These are phyloP conservation scores for Hypoxylon sp. DNA, from an alignment of 2,329 filamentous ascomycete species.

Conservation along the genomic window DNA sequence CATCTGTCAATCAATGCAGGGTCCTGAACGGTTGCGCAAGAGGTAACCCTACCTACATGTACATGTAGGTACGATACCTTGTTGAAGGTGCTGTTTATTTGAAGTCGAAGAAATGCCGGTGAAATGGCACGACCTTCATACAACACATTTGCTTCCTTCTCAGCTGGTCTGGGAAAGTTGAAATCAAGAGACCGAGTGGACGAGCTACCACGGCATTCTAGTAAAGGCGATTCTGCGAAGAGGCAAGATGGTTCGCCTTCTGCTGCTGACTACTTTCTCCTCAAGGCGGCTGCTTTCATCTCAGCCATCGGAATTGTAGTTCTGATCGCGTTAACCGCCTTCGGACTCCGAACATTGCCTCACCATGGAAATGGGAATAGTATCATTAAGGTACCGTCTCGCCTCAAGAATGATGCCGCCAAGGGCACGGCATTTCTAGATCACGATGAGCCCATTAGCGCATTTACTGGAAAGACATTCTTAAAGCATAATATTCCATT, in stretches of 20 bases:
- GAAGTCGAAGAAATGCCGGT: neutral
- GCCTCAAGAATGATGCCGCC: neutral
- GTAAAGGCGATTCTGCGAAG: neutral
- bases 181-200: conserved; percentile 12
- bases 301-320: conserved; percentile 37
- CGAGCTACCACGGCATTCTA: conserved; percentile 10
- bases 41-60: conserved; percentile 26
- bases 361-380: neutral
- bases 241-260: conserved; percentile 24
- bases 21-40: conserved; percentile 23
- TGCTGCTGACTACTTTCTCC: conserved; percentile 31
- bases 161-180: conserved; percentile 2
- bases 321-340: conserved; percentile 29
- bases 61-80: conserved; percentile 8
- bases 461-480: conserved; percentile 47
- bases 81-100: conserved; percentile 1
- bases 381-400: neutral
- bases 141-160: conserved; percentile 22
- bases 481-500: conserved; percentile 56
- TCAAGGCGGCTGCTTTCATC: conserved; percentile 37
- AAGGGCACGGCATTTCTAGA: conserved; percentile 47
- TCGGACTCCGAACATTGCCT: conserved; percentile 12
- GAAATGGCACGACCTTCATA: conserved; percentile 31
- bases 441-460: conserved; percentile 43
- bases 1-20: conserved; percentile 14